A percentile compares a stretch with the other conserved stretches of the same genome.
Conservation (phyloP, 768 basidiomycete species). For the Amylocystis lapponica region DNA sequence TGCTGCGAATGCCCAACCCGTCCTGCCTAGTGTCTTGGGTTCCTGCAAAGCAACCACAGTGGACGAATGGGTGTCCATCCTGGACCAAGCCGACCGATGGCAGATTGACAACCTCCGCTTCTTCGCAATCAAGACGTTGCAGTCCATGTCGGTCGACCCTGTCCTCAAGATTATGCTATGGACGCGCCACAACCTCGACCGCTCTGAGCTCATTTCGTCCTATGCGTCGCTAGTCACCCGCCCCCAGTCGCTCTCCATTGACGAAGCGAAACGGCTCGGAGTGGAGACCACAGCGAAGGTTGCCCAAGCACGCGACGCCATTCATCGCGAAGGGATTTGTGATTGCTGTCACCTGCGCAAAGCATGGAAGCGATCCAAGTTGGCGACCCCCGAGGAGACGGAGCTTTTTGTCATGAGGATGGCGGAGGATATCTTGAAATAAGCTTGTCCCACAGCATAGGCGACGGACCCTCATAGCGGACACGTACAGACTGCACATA, state of each 20-base stretch:
- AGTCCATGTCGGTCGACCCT: constrained; percentile 6
- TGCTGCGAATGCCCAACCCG: no score
- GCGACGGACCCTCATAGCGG: no score
- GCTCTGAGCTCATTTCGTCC: constrained; percentile 5
- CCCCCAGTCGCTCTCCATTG: constrained; percentile 1
- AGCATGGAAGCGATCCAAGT: no score
- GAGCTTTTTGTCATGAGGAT: no score
- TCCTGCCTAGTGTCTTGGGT: constrained; percentile 2
- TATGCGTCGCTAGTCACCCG: constrained; percentile 11
- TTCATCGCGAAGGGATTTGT: constrained; percentile 4
- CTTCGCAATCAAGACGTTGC: constrained; percentile 3
- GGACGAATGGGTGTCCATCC: constrained; percentile 14
- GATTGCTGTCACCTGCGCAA: no score
- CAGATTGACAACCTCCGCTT: constrained; percentile 10
- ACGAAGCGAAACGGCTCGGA: constrained; percentile 8
- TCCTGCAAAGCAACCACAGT: constrained; percentile 5
- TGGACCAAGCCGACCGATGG: constrained; percentile 13
- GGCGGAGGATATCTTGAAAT: no score
- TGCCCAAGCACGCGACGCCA: constrained; percentile 5
- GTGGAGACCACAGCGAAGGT: constrained; percentile 5
- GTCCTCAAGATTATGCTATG: constrained; percentile 11
- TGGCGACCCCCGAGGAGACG: no score
- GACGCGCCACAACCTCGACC: constrained; percentile 6
- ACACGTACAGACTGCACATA: no score
- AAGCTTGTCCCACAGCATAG: no score